Evolutionary conservation across 768 basidiomycete species (phyloP), one percentile per base, ranked within the genome.

Genomic region (Leccinum sublutescens): DNA sequence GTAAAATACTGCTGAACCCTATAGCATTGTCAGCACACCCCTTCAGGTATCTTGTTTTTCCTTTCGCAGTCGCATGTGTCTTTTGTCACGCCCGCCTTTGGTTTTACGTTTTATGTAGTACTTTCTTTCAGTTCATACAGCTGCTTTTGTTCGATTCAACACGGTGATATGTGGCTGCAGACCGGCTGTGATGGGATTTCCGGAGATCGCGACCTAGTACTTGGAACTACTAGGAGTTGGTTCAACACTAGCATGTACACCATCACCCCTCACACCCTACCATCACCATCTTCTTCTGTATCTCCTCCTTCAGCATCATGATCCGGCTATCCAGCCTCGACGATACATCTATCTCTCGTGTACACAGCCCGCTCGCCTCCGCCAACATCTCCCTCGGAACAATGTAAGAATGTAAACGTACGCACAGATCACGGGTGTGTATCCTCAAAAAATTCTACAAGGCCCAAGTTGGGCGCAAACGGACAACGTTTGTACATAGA

Each of bases 1-100:
- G 34, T 36, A 14, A 36, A 14, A 36, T 36, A 36, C 4, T 36
- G 12, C 34, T 36, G 34, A 14, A 6, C 5, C 8, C 9, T 29
- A 29, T 29, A 29, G 29, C 2, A 29, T 29, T 29, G 29, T 93
- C 92, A 95, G 95, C 29, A 98, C 95, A 8, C 95, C 95, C 0
- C 91, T 96, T 60, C 92, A 93, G 81, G 91, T 87, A 67, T 38
- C 12, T 3, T 11, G 61, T 58, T 5, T n/a, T 21, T 51, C n/a
- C 21, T 5, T 31, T 45, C 33, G 57, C 17, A 49, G 45, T 29
- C 36, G 50, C 51, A 62, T 55, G 61, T 34, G 53, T 50, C 29
- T 27, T 27, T 29, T 29, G 29, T 29, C 29, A 29, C 29, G 17
- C 48, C 58, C 45, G 6, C 51, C 43, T 38, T 49, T 29, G 12